Base-by-base conservation (phyloP, 495 filamentous ascomycete genomes). In the Podospora australis region DNA sequence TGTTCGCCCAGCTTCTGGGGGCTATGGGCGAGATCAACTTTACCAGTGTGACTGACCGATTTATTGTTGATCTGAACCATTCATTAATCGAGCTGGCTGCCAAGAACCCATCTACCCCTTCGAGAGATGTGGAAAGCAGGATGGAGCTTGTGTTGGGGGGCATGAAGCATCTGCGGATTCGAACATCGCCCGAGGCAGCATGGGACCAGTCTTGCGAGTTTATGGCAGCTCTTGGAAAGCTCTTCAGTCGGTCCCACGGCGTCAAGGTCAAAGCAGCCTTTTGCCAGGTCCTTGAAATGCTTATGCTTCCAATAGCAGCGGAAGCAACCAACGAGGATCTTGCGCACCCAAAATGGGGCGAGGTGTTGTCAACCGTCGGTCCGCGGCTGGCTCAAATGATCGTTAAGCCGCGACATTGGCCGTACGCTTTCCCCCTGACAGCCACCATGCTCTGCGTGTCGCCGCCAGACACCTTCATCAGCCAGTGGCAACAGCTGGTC, bases 11-110 rank as follows among this genome's bases (percentile, higher is more conserved):
- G 58, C 69, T 97, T 14, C 73, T 99, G 9, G 92, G 92, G 11
- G 90, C 87, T 20, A 96, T 99, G 90, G 95, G 92, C 65, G 86
- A 84, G 44, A 79, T 88, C 53, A 88, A 90, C 59, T 95, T 99
- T 65, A 70, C 79, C 22, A 87, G 80, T 50, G 91, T 99, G 23
- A 78, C 86, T 20, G 78, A 82, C 45, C 80, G 87, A 19, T 99
- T 94, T 61, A 67, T 94, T 46, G 65, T 64, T 17, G 90, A 96
- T 61, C 77, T 99, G 4, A 84, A 87, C 43, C 76, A 75, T 17
- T 82, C 80, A 8, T 81, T 95, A 46, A 82, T 82, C 54, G 83
- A 88, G 4, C 72, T 89, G 47, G 69, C 70, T 2, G 56, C 76
- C n/a, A 88, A 87, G 46, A 82, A 74, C 6, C 75, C 78, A 16